Evolutionary conservation across 352 stramenopile genomes (phyloP), one percentile per base, ranked within the genome.

Genomic region (Phytophthora fragariae): DNA sequence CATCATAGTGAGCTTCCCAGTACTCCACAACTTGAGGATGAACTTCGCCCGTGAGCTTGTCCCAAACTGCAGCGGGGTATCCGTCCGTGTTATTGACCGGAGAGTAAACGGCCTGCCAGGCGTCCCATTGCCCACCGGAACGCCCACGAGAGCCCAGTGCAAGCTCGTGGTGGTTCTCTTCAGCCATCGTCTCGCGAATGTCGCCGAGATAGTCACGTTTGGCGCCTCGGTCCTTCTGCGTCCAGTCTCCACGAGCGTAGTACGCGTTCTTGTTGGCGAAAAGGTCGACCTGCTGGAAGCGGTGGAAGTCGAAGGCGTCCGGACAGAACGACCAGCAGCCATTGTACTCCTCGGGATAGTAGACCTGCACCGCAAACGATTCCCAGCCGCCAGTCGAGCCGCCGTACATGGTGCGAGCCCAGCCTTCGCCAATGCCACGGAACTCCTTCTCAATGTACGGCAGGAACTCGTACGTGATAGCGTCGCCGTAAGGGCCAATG

Each of bases 301-400:
- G 85, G 55, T 74, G 86, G 57, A 93, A 93, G 65, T 93, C 86
- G 58, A 92, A 93, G 41, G 86, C 85, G 56, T 93, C 85, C 0
- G 85, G 85, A 33, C 85, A 93, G 67, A 93, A 93, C n/a, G 84
- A 88, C 85, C 84, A 93, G 80, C 86, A 93, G 61, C 86, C 86
- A 59, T 92, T 93, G 82, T 92, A 93, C 29, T 90, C 86, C 19
- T 93, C 84, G 3, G 84, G 85, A 62, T 93, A 93, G 70, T 88
- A 91, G 2, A 93, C 85, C 39, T 93, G 85, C 31, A 91, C 84
- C 1, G 86, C 84, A 11, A 93, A 80, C 0, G 86, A 93, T 74
- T 93, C 86, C 86, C 86, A 93, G 2, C 86, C 86, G 14, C 86
- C 84, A 2, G 86, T 93, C 2, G 84, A 93, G 31, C 86, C 84